phyloP scores from a whole-genome alignment of 768 basidiomycete genomes.

The Xerocomellus intermedius region DNA sequence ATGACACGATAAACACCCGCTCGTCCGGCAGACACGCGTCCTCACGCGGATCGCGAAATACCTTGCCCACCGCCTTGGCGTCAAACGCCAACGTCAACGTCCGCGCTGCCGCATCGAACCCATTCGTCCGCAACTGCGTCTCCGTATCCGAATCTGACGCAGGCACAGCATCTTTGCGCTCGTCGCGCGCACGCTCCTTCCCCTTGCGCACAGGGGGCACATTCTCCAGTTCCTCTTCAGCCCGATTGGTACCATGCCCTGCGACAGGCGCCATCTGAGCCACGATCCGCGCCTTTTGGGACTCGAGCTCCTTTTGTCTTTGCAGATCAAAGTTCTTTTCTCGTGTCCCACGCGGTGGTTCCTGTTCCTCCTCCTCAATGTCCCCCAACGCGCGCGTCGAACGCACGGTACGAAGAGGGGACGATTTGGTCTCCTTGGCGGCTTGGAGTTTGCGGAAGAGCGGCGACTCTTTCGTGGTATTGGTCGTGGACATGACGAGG shows the following conservation, averaged over 20 bases:
- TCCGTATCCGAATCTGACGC: slow-evolving; percentile 22
- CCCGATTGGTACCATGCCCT: slow-evolving; percentile 27
- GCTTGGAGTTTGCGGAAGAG: slow-evolving; percentile 56
- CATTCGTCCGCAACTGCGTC: slow-evolving; percentile 39
- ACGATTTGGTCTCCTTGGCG: slow-evolving; percentile 47
- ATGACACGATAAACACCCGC: slow-evolving; percentile 91
- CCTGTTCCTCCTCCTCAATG: slow-evolving; percentile 44
- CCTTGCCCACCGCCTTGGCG: slow-evolving; percentile 55
- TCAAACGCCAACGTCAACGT: slow-evolving; percentile 62
- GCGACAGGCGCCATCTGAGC: slow-evolving; percentile 79
- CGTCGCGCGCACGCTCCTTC: slow-evolving; percentile 30
- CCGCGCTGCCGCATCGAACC: slow-evolving; percentile 65
- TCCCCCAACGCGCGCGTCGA: slow-evolving; percentile 44
- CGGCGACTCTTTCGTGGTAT: slow-evolving; percentile 34
- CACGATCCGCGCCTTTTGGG: slow-evolving; percentile 90
- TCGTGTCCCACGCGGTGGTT: slow-evolving; percentile 38
- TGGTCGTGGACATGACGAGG: slow-evolving; percentile 64
- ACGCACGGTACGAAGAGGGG: slow-evolving; percentile 48
- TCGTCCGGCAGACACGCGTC: slow-evolving; percentile 59
- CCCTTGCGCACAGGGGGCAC: slow-evolving; percentile 31
- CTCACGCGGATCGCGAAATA: slow-evolving; percentile 66
- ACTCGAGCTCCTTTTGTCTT: slow-evolving; percentile 74
- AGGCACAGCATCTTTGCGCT: slow-evolving; percentile 16
- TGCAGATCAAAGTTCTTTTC: slow-evolving; percentile 42
- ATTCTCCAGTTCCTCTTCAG: slow-evolving; percentile 37